Evolutionary conservation across 2,329 filamentous ascomycete genomes (phyloP), one percentile per base, ranked within the genome.

Genomic region (Mycocentrospora acerina): DNA sequence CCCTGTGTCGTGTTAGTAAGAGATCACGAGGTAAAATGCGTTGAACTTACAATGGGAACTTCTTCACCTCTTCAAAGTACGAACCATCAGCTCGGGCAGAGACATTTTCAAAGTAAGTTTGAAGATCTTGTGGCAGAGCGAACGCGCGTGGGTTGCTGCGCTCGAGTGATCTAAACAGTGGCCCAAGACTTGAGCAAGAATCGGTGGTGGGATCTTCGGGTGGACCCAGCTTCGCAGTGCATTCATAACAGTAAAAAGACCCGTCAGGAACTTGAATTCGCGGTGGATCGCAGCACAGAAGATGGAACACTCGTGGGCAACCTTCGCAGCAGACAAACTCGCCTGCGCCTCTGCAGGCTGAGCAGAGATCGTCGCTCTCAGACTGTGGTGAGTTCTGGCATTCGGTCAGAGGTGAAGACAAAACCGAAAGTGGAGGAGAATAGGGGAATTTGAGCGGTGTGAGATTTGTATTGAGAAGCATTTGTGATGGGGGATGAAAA

Each of bases 281-380:
- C 26, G 88, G 85, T 46, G 91, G 90, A 66, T 94, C 86, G 52
- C 93, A 81, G 66, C 93, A 97, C 43, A 81, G 78, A 64, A 93
- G 89, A 69, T 97, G 93, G 69, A 94, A 96, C 5, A 90, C 88
- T 52, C 88, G 82, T 44, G 85, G 81, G 71, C 93, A 98, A 47
- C 86, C 88, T 71, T 97, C 93, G 68, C 93, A 98, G 71, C 90
- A 96, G 51, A 97, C 78, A 48, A 98, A 79, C 54, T 89, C 82
- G 40, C 91, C 91, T 52, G 82, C 86, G 48, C 86, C 86, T 59
- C 85, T 82, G 71, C 93, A 98, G 30, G 89, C 82, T 46, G 85
- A 85, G 72, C 91, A 98, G 61, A 86, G 85, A 66, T 97, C 91
- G 66, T 93, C 88, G 67, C 95, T 95, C 47, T 95, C 64, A 28